Evolutionary conservation across 768 basidiomycete genomes (phyloP), one percentile per base, ranked within the genome.

Genomic region (Lentinula raphanica): DNA sequence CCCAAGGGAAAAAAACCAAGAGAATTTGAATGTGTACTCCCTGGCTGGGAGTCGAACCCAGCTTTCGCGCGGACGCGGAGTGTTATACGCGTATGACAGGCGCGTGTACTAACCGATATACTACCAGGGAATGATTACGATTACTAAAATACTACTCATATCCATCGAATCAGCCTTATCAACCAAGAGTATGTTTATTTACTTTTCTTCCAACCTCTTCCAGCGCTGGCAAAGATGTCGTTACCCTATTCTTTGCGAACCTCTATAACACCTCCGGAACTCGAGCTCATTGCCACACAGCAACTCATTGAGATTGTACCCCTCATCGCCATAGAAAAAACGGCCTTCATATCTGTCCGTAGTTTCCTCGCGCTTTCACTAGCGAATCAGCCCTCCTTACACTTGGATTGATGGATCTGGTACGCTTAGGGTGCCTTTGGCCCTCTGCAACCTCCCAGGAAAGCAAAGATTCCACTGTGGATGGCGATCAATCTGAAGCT

Each of bases 401-500:
- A 19, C 17, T 32, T 44, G 21, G 9, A 11, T 44, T 23, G 8
- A 19, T 55, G 46, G 11, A 32, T 21, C 25, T 21, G 50, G 17
- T 23, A 28, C 40, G 17, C 8, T 19, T 70, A 97, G 94, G 94
- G 93, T 54, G 87, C 88, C 54, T 97, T 93, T 65, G 97, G 97
- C 2, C 96, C 97, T 19, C 82, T 99, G 54, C 79, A 87, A 5
- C 95, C 97, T 1, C 96, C 96, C 5, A 81, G 84, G 58, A 89
- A 90, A 69, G 80, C 87, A 36, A 81, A 81, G 63, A 84, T 98
- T n/a, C 97, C 97, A 1, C 75, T 98, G 3, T 99, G 97, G 97
- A 87, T 99, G 78, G 97, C 96, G 0, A 76, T 91, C 2, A 93
- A 96, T 67, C 76, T 98, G 50, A 99, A 99, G 74, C 69, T 87